phyloP scores from a whole-genome alignment of 2,329 filamentous ascomycete species.

The Colletotrichum camelliae region DNA sequence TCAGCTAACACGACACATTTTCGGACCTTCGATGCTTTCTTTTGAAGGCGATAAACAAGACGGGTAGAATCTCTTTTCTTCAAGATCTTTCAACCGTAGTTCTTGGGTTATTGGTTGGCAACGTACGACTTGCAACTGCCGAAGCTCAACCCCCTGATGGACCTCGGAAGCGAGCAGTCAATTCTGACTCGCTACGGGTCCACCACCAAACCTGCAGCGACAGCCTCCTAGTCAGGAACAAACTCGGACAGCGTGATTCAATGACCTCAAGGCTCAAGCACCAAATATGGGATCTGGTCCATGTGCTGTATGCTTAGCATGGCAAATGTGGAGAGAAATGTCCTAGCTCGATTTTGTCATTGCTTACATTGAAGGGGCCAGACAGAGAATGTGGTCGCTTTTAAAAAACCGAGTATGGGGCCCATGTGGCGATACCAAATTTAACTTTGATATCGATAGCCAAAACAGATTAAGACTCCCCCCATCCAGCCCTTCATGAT shows the following conservation, averaged over 20 bases:
- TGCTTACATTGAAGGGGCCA: not conserved
- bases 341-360: not conserved
- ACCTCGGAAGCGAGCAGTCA: not conserved
- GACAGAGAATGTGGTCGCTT: not conserved
- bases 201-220: not conserved
- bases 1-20: not conserved
- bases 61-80: not conserved
- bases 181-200: not conserved
- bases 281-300: not conserved
- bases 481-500: not conserved
- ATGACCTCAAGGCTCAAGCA: not conserved
- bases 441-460: conserved; percentile 9
- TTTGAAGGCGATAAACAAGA: not conserved
- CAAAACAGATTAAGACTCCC: not conserved
- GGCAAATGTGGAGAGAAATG: not conserved
- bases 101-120: not conserved
- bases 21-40: fast-evolving
- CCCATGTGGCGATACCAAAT: not conserved
- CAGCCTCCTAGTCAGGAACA: not conserved
- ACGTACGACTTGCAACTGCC: not conserved
- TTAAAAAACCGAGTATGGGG: not conserved
- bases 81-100: not conserved
- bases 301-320: not conserved
- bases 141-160: not conserved
- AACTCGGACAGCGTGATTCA: not conserved